Percentiles rank a stretch among this genome's conserved stretches.
These are phyloP conservation scores for Tylopilus sp. DNA, from an alignment of 1,284 basidiomycete genomes.

Conservation along the genomic window DNA sequence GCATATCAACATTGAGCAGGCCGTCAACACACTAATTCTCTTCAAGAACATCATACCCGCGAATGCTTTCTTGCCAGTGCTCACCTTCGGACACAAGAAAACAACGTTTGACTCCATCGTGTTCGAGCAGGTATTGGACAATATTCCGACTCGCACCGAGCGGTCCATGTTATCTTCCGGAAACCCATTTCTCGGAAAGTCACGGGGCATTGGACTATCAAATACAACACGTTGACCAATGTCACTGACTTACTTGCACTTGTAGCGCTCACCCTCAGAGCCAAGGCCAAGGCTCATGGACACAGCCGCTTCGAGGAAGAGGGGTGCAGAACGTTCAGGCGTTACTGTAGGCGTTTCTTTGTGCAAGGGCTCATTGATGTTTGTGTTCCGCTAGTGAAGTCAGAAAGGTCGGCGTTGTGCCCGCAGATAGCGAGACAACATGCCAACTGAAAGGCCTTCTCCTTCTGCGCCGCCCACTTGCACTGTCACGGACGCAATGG, in stretches of 20 bases:
- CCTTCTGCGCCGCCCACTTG: conserved; percentile 18
- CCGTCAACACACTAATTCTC: conserved; percentile 7
- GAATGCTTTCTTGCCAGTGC: conserved; percentile 11
- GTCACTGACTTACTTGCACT: neutral
- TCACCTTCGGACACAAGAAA: conserved; percentile 4
- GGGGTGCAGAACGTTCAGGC: neutral
- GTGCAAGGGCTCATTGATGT: no score
- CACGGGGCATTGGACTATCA: conserved; percentile 6
- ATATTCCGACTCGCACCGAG: conserved; percentile 6
- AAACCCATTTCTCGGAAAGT: conserved; percentile 2
- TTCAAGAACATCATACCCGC: conserved; percentile 9
- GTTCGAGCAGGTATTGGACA: conserved; percentile 15
- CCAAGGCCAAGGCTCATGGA: neutral
- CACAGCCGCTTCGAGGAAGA: neutral
- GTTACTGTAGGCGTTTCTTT: conserved; percentile 10
- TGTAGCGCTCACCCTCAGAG: neutral
- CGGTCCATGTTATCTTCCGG: conserved; percentile 1
- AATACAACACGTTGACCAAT: neutral
- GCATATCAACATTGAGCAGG: conserved; percentile 16
- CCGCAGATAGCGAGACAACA: no score
- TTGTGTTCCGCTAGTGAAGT: no score
- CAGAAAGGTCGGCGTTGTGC: neutral
- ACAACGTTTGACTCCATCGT: conserved; percentile 6
- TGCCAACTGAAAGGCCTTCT: no score
- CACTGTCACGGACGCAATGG: conserved; percentile 1